Percentiles rank a stretch among this genome's conserved stretches.
phyloP scores from a whole-genome alignment of 805 yeast species.

The Cyberlindnera mycetangii region DNA sequence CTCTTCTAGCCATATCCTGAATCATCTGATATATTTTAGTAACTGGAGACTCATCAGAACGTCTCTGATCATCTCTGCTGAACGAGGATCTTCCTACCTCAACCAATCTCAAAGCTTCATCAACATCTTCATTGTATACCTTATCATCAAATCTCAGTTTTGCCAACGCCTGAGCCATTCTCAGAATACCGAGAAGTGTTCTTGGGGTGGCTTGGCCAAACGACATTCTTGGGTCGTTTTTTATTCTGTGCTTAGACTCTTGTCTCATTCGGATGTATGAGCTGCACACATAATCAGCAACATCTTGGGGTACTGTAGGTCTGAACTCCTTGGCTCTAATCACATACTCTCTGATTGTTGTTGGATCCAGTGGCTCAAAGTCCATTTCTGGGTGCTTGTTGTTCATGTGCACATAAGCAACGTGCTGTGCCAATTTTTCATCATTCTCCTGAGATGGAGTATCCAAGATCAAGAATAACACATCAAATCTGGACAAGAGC shows the following conservation, averaged over 20 bases:
- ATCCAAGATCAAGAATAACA: slow-evolving; percentile 83
- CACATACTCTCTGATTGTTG: slow-evolving; percentile 81
- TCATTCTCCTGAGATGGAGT: slow-evolving; percentile 77
- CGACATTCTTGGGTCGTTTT: slow-evolving; percentile 60
- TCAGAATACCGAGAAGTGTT: slow-evolving; percentile 83
- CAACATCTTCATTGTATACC: slow-evolving; percentile 81
- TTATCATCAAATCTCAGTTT: slow-evolving; percentile 74
- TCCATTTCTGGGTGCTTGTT: slow-evolving; percentile 78
- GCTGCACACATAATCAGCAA: slow-evolving; percentile 82
- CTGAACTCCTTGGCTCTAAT: slow-evolving; percentile 80
- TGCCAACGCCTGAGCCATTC: slow-evolving; percentile 94
- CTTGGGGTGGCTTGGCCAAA: slow-evolving; percentile 95
- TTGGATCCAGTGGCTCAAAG: slow-evolving; percentile 72
- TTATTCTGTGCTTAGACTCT: slow-evolving; percentile 75
- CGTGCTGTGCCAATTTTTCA: slow-evolving; percentile 87
- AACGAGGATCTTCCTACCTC: slow-evolving; percentile 87
- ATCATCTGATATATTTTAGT: slow-evolving; percentile 73
- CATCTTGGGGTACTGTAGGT: slow-evolving; percentile 80
- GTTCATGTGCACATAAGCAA: slow-evolving; percentile 93
- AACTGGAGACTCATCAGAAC: slow-evolving; percentile 60
- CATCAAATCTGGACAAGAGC: slow-evolving; percentile 88
- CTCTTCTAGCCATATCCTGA: slow-evolving; percentile 49
- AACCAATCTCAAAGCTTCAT: slow-evolving; percentile 86
- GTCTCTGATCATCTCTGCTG: slow-evolving; percentile 45
- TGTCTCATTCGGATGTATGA: slow-evolving; percentile 90